These are phyloP conservation scores for Skeletonema menzelii DNA, from an alignment of 108 stramenopile species.

Conservation along the genomic window DNA sequence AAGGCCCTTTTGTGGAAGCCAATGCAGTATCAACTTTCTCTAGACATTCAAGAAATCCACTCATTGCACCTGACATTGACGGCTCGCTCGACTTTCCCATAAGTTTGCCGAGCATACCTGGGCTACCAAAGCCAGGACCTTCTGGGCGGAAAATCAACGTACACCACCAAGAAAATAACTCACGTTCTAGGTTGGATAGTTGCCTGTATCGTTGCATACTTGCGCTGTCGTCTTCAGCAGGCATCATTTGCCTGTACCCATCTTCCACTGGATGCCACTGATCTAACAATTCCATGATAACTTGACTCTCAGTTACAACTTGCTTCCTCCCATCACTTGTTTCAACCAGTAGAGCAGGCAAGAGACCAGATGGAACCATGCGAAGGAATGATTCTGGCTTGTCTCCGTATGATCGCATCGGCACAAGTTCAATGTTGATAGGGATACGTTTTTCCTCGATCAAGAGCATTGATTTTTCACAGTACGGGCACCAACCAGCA, in stretches of 20 bases:
- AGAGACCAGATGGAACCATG: constrained; percentile 86
- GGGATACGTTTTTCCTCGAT: constrained; percentile 93
- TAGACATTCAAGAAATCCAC: constrained; percentile 78
- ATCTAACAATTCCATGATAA: constrained; percentile 92
- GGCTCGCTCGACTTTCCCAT: constrained; percentile 47
- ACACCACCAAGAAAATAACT: constrained; percentile 94
- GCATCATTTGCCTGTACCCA: constrained; percentile 82
- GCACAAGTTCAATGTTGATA: constrained; percentile 87
- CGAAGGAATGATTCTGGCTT: constrained; percentile 82
- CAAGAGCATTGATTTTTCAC: constrained; percentile 74
- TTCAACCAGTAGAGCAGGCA: constrained; percentile 88
- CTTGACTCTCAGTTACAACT: constrained; percentile 82
- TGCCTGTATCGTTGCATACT: constrained; percentile 48
- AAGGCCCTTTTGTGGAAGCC: constrained; percentile 77
- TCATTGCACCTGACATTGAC: constrained; percentile 72
- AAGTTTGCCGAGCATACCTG: constrained; percentile 44
- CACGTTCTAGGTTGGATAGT: constrained; percentile 84
- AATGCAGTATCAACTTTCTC: constrained; percentile 76
- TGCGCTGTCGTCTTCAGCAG: constrained; percentile 45
- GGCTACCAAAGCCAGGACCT: constrained; percentile 34
- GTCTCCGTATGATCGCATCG: constrained; percentile 93
- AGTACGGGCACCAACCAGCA: constrained; percentile 69
- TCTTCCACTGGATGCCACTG: constrained; percentile 67
- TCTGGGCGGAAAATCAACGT: constrained; percentile 85
- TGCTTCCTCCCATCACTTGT: constrained; percentile 58